Base-by-base conservation (phyloP, 257 asterid genomes). In the Forsythia suspensa region DNA sequence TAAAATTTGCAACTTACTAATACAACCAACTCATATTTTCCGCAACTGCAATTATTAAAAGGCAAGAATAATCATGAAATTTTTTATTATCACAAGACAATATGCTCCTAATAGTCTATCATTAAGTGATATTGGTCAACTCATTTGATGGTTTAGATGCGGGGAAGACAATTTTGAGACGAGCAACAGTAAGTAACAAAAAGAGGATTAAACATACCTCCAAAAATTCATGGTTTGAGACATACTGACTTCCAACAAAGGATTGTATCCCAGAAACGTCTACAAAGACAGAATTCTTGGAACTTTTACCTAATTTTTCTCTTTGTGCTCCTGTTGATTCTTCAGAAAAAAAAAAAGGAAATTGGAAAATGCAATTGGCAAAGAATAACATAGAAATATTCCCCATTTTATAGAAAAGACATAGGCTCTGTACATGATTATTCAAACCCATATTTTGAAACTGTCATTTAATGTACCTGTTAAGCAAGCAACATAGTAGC, bases 201-300 rank as follows among this genome's bases (percentile, higher is more conserved):
- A 4, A 52, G 5, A 18, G 5, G 18, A 75, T 8, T 38, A 20
- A 74, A 73, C 81, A 29, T 46, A 94, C 98, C 97, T 94, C 97
- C 5, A 90, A 79, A 78, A 94, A 91, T 70, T 86, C 97, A 42
- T 89, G 90, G 85, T 94, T 94, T 76, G 98, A 94, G 71, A 94
- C 78, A 12, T 88, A 90, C 71, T 82, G 91, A 80, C 94, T 87
- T 69, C 85, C 97, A 59, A 92, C 89, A 12, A 82, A 83, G 83
- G 91, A 89, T 71, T 82, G 84, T 77, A 89, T 76, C 79, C 98
- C 98, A 75, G 89, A 90, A 75, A 90, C 83, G 75, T 88, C 87
- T 48, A 89, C 97, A 70, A 78, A 77, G 41, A 94, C 80, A 38
- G 84, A 83, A 20, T 85, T 86, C 82, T 80, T 83, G 8, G 82